A percentile compares a stretch with the other conserved stretches of the same genome.
These are phyloP conservation scores for Aspergillus puulaauensis DNA, from an alignment of 2,329 filamentous ascomycete genomes.

Conservation along the genomic window DNA sequence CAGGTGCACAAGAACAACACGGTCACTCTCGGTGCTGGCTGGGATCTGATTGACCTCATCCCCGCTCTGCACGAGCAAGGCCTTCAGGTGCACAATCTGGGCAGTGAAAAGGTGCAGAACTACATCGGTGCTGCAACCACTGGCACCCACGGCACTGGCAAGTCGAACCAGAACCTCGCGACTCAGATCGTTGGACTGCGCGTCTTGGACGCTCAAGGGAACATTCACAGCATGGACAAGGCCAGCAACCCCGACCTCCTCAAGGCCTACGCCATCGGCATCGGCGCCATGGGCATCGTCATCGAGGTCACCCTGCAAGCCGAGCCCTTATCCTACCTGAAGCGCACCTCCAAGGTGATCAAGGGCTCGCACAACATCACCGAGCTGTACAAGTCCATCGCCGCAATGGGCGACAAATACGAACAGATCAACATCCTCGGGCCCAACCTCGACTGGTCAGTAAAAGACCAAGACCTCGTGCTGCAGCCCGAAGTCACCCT, in stretches of 20 bases:
- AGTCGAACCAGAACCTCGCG: slow-evolving; percentile 13
- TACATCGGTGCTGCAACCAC: slow-evolving; percentile 19
- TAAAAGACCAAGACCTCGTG: slow-evolving; percentile 8
- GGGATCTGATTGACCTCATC: slow-evolving; percentile 21
- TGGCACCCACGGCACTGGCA: slow-evolving; percentile 21
- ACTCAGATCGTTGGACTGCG: slow-evolving; percentile 17
- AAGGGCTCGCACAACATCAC: not conserved
- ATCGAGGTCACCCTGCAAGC: slow-evolving; percentile 20
- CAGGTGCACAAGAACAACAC: not conserved
- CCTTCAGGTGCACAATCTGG: slow-evolving; percentile 18
- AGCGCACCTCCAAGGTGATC: not conserved
- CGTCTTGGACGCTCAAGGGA: slow-evolving; percentile 19
- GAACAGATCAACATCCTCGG: slow-evolving; percentile 2
- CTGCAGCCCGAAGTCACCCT: slow-evolving; percentile 13
- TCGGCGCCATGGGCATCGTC: slow-evolving; percentile 23
- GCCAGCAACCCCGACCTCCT: slow-evolving; percentile 14
- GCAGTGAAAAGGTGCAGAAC: slow-evolving; percentile 20
- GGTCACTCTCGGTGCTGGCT: slow-evolving; percentile 22
- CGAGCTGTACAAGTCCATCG: not conserved
- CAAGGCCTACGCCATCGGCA: slow-evolving; percentile 18
- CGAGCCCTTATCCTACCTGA: not conserved
- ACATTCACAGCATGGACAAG: slow-evolving; percentile 13
- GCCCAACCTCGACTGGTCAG: slow-evolving; percentile 19
- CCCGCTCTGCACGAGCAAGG: slow-evolving; percentile 15
- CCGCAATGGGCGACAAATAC: not conserved